Conservation (phyloP, 2,329 filamentous ascomycete genomes). For the Fulvia fulva region DNA sequence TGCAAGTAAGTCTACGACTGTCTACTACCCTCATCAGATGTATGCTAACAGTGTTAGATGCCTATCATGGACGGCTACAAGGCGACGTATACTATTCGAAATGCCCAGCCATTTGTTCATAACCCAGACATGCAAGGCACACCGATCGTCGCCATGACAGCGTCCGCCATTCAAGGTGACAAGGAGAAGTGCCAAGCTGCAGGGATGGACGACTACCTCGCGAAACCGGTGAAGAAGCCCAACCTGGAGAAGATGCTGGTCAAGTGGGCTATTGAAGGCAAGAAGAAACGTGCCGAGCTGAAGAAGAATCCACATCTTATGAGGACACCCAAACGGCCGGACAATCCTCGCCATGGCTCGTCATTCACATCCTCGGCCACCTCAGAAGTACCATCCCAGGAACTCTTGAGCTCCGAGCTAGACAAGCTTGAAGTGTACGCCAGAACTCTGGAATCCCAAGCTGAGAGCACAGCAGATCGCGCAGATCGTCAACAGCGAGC, state of each 20-base stretch:
- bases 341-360: slow-evolving; percentile 12
- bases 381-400: slow-evolving; percentile 28
- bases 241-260: slow-evolving; percentile 68
- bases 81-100: slow-evolving; percentile 68
- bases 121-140: slow-evolving; percentile 56
- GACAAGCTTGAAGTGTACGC: slow-evolving; percentile 36
- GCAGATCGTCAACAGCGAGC: slow-evolving; percentile 46
- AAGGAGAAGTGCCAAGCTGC: slow-evolving; percentile 68
- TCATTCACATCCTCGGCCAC: slow-evolving; percentile 23
- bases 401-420: slow-evolving; percentile 30
- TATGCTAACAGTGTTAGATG: too few species aligned
- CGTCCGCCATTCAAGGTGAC: slow-evolving; percentile 72
- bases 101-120: slow-evolving; percentile 61
- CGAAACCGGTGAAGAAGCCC: slow-evolving; percentile 68
- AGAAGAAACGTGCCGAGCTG: slow-evolving; percentile 29
- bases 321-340: slow-evolving; percentile 16
- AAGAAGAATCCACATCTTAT: slow-evolving; percentile 14
- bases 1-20: too few species aligned
- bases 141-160: slow-evolving; percentile 78
- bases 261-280: slow-evolving; percentile 57
- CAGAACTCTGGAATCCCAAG: slow-evolving; percentile 37
- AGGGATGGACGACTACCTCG: slow-evolving; percentile 70
- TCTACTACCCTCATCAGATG: too few species aligned
- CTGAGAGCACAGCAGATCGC: slow-evolving; percentile 45
- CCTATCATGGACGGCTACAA: slow-evolving; percentile 71